Evolutionary conservation across 495 filamentous ascomycete genomes (phyloP).

Genomic region (Aspergillus panamensis): DNA sequence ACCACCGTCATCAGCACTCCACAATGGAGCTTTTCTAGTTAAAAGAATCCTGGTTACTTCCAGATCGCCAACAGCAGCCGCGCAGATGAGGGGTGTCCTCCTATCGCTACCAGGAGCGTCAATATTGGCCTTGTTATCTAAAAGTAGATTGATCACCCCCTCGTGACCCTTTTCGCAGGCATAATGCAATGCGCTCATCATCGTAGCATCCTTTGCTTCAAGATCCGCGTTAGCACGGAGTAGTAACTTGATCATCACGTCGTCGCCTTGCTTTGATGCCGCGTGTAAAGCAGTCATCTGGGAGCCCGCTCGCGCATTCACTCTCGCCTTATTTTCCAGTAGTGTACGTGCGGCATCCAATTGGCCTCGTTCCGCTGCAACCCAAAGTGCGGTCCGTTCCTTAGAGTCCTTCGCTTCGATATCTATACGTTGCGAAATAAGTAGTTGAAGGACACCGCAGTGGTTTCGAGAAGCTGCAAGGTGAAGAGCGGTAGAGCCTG

Average conservation of each 20-base stretch:
- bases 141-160: slow-evolving; percentile 31
- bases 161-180: slow-evolving; percentile 36
- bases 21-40: slow-evolving; percentile 32
- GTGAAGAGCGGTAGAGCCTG: slow-evolving; percentile 41
- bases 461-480: slow-evolving; percentile 44
- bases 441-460: slow-evolving; percentile 32
- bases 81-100: slow-evolving; percentile 43
- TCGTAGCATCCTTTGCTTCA: slow-evolving; percentile 39
- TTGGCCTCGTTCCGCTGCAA: slow-evolving; percentile 34
- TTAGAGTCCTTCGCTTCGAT: slow-evolving; percentile 33
- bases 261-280: slow-evolving; percentile 36
- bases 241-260: slow-evolving; percentile 33
- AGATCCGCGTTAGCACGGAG: slow-evolving; percentile 35
- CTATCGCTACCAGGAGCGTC: slow-evolving; percentile 32
- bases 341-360: slow-evolving; percentile 24
- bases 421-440: slow-evolving; percentile 31
- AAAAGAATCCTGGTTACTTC: slow-evolving; percentile 34
- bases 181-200: slow-evolving; percentile 45
- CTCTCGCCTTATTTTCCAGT: slow-evolving; percentile 28
- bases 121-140: slow-evolving; percentile 37
- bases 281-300: slow-evolving; percentile 40
- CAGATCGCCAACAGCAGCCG: slow-evolving; percentile 35
- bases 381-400: slow-evolving; percentile 36
- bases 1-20: slow-evolving; percentile 32
- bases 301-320: slow-evolving; percentile 37